phyloP scores from a whole-genome alignment of 805 yeast species.

The Ogataea sp. region DNA sequence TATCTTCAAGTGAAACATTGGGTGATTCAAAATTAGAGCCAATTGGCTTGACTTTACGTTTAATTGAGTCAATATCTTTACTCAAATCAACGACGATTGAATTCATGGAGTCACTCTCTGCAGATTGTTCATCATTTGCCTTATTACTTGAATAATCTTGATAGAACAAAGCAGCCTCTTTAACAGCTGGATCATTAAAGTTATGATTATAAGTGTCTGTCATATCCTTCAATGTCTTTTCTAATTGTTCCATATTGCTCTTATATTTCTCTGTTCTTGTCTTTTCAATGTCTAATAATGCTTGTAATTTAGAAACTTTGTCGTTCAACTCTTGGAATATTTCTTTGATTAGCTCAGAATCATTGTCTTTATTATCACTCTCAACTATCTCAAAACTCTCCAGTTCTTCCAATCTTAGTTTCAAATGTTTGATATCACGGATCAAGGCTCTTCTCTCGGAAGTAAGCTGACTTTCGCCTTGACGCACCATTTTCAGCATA shows the following conservation, averaged over 20 bases:
- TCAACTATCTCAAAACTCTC: background rate
- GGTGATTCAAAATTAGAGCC: too few relatives aligned
- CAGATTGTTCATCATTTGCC: conserved; percentile 5
- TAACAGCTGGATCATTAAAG: conserved; percentile 82
- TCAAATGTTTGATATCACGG: conserved; percentile 14
- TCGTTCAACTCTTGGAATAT: conserved; percentile 1
- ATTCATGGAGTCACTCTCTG: background rate
- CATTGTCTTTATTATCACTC: background rate
- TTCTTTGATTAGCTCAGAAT: background rate
- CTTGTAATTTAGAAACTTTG: conserved; percentile 1
- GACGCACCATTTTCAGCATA: conserved; percentile 15
- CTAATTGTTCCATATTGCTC: conserved; percentile 27
- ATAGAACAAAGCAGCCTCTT: conserved; percentile 52
- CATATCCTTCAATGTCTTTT: conserved; percentile 40
- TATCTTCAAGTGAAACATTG: too few relatives aligned
- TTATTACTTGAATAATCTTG: conserved; percentile 40
- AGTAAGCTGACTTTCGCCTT: too few relatives aligned
- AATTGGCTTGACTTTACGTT: background rate
- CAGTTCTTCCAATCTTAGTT: conserved; percentile 15
- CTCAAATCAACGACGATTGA: background rate
- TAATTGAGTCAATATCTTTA: background rate
- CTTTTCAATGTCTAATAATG: background rate
- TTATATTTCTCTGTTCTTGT: background rate
- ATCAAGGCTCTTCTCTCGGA: too few relatives aligned
- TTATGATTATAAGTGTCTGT: conserved; percentile 64